These are phyloP conservation scores for Lichtheimia corymbifera DNA, from an alignment of 371 early-diverging fungal genomes.

Conservation along the genomic window DNA sequence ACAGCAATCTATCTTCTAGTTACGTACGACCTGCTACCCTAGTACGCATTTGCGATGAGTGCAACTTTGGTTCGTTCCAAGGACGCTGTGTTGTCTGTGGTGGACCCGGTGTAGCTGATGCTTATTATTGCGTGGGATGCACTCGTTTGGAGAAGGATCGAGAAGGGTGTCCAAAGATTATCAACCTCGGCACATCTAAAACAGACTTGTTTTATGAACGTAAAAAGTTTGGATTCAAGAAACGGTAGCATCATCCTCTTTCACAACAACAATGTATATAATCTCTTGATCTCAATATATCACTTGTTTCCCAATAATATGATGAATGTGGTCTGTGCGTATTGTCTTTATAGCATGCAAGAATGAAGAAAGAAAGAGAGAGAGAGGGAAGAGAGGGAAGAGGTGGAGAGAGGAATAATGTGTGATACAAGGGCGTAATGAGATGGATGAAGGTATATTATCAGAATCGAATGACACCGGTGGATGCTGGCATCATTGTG, in stretches of 20 bases:
- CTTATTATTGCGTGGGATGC: constrained; percentile 95
- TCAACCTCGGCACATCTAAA: constrained; percentile 82
- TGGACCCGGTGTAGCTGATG: constrained; percentile 91
- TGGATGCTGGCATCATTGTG: neutral
- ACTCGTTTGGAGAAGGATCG: constrained; percentile 92
- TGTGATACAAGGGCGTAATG: neutral
- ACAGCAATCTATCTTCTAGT: constrained; percentile 27
- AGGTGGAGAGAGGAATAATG: neutral
- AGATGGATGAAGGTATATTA: neutral
- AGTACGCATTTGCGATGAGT: constrained; percentile 95
- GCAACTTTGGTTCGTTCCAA: constrained; percentile 92
- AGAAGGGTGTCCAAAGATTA: constrained; percentile 97
- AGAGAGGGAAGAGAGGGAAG: neutral
- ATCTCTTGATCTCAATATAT: neutral
- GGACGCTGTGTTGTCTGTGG: constrained; percentile 95
- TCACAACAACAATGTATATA: neutral
- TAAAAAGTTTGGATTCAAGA: constrained; percentile 89
- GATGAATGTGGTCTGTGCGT: neutral
- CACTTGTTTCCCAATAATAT: neutral
- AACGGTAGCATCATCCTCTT: constrained; percentile 39
- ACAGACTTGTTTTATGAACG: constrained; percentile 89
- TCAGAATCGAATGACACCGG: neutral
- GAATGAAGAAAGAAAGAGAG: neutral
- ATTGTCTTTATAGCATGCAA: constrained; percentile 1
- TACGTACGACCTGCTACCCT: constrained; percentile 87